phyloP scores from a whole-genome alignment of 1,284 basidiomycete species.

The Irpex sp. region DNA sequence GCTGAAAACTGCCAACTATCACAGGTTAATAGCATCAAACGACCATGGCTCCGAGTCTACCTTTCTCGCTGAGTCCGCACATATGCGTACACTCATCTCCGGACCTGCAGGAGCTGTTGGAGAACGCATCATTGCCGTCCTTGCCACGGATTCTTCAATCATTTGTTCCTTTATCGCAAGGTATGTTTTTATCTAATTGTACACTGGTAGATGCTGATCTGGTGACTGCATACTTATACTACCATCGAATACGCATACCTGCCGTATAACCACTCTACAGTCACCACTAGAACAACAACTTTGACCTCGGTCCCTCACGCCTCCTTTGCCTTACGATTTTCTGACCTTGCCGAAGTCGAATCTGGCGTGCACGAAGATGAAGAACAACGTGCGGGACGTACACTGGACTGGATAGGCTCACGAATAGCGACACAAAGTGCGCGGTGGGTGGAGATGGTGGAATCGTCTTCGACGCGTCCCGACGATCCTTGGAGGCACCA shows the following conservation, averaged over 20 bases:
- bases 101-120: conserved; percentile 59
- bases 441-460: conserved; percentile 57
- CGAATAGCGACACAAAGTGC: conserved; percentile 55
- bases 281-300: conserved; percentile 70
- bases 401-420: conserved; percentile 74
- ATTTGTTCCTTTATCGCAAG: conserved; percentile 77
- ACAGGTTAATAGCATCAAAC: not conserved
- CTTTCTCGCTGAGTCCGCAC: conserved; percentile 72
- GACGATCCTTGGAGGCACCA: conserved; percentile 27
- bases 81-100: conserved; percentile 65
- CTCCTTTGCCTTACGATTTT: conserved; percentile 71
- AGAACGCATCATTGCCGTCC: conserved; percentile 52
- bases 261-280: conserved; percentile 29
- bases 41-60: conserved; percentile 38
- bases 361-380: conserved; percentile 68
- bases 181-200: conserved; percentile 30
- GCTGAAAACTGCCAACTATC: not conserved
- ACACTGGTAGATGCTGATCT: not conserved
- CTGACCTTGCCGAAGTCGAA: conserved; percentile 65
- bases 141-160: conserved; percentile 70
- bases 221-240: not conserved
- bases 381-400: conserved; percentile 65
- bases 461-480: conserved; percentile 22
- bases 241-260: not conserved
- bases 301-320: conserved; percentile 63